Percentiles rank a stretch among this genome's conserved stretches.
phyloP scores from a whole-genome alignment of 2,329 filamentous ascomycete species.

The Xylaria sp. region DNA sequence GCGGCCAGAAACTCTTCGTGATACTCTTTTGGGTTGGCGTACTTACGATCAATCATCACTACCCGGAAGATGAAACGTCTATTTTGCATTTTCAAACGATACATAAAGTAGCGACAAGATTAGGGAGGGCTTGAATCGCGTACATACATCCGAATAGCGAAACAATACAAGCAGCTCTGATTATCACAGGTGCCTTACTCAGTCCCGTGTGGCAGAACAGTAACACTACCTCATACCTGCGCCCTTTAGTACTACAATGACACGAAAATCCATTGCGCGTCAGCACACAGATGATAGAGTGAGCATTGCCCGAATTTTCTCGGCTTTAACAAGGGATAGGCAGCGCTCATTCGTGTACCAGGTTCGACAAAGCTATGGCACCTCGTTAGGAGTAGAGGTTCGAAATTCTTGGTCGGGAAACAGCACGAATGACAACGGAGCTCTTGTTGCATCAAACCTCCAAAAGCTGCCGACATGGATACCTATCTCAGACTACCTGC shows the following conservation, averaged over 20 bases:
- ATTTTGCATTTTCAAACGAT: background rate
- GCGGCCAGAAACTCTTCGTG: no score
- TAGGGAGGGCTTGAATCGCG: background rate
- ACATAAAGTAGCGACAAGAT: slow-evolving; percentile 6
- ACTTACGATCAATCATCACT: no score
- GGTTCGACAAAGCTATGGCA: background rate
- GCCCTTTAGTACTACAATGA: slow-evolving; percentile 2
- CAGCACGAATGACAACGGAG: background rate
- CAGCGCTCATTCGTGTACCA: background rate
- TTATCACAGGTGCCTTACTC: background rate
- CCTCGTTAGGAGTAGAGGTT: background rate
- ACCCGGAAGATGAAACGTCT: no score
- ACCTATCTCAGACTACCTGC: slow-evolving; percentile 10
- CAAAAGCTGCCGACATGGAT: slow-evolving; percentile 4
- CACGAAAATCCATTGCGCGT: slow-evolving; percentile 1
- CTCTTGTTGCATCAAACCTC: slow-evolving; percentile 7
- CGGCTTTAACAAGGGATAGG: background rate
- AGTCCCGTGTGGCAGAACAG: background rate
- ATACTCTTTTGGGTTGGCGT: no score
- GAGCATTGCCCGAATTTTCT: background rate
- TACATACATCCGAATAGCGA: background rate
- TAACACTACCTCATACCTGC: background rate
- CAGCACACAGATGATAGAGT: background rate
- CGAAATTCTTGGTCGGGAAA: background rate
- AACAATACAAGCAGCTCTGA: background rate